Percentiles rank a stretch among this genome's conserved stretches.
phyloP scores from a whole-genome alignment of 352 stramenopile genomes.

The Globisporangium rhizosaccharum region DNA sequence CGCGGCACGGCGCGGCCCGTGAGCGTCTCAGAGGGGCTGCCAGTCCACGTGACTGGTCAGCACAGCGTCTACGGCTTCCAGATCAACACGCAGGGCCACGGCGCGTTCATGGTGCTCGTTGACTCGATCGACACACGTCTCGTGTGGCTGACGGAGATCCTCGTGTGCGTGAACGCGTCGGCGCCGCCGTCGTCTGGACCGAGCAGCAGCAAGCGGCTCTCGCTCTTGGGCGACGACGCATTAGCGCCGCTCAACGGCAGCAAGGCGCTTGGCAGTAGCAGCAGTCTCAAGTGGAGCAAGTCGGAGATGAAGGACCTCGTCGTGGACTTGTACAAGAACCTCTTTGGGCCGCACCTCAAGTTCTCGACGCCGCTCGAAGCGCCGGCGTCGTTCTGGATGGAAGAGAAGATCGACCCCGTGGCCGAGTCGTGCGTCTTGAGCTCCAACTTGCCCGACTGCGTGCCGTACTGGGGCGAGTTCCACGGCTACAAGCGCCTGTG shows the following conservation, averaged over 20 bases:
- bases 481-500: conserved; percentile 84
- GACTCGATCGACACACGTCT: conserved; percentile 82
- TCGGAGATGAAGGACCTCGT: conserved; percentile 75
- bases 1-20: conserved; percentile 68
- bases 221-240: conserved; percentile 39
- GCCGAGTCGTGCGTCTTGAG: conserved; percentile 69
- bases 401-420: conserved; percentile 76
- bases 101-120: conserved; percentile 79
- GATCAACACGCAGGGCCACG: conserved; percentile 84
- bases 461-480: conserved; percentile 87
- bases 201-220: conserved; percentile 44
- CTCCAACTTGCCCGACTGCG: conserved; percentile 80
- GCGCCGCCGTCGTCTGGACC: conserved; percentile 31
- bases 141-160: conserved; percentile 77
- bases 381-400: conserved; percentile 78
- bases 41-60: conserved; percentile 60
- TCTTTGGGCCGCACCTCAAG: conserved; percentile 72
- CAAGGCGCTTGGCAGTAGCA: conserved; percentile 9
- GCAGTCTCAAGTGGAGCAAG: conserved; percentile 40
- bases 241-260: conserved; percentile 23
- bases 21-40: conserved; percentile 79
- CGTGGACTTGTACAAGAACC: conserved; percentile 71
- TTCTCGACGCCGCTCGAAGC: conserved; percentile 76
- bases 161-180: conserved; percentile 51
- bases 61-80: conserved; percentile 79